Evolutionary conservation across 2,329 filamentous ascomycete species (phyloP).

Genomic region (Geosmithia morbida): DNA sequence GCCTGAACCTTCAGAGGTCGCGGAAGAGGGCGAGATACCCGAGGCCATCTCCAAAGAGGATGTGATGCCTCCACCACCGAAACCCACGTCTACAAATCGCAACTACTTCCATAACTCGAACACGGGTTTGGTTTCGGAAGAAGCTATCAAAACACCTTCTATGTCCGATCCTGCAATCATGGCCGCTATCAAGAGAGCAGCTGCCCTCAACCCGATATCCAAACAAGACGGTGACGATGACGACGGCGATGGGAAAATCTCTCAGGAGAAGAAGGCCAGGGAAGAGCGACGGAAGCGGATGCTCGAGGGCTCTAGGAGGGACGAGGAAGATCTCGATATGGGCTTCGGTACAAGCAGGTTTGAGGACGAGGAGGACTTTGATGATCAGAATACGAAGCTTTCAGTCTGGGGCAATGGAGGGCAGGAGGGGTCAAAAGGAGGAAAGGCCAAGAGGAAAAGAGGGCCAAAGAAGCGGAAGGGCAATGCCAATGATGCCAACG

Average conservation of each 20-base stretch:
- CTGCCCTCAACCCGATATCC: conserved; percentile 38
- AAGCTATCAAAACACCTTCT: conserved; percentile 34
- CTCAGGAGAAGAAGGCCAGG: conserved; percentile 35
- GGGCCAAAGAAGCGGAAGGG: conserved; percentile 64
- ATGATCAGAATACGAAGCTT: conserved; percentile 50
- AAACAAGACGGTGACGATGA: conserved; percentile 13
- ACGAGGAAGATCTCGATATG: conserved; percentile 85
- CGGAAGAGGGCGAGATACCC: conserved; percentile 4
- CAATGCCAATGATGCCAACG: conserved; percentile 61
- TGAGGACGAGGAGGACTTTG: conserved; percentile 77
- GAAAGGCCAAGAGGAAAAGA: conserved; percentile 49
- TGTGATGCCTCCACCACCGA: conserved; percentile 32
- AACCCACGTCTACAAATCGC: conserved; percentile 22
- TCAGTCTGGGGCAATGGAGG: conserved; percentile 47
- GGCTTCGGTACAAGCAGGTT: conserved; percentile 82
- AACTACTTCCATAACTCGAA: conserved; percentile 52
- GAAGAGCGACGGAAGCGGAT: conserved; percentile 61
- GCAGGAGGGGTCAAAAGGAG: conserved; percentile 28
- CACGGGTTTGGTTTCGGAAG: conserved; percentile 36
- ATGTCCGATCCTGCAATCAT: conserved; percentile 65
- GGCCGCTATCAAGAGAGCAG: conserved; percentile 76
- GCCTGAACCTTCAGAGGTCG: conserved; percentile 8
- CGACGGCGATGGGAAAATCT: conserved; percentile 22
- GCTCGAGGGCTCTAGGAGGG: conserved; percentile 58
- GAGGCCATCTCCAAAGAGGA: conserved; percentile 4